Percentiles rank a stretch among this genome's conserved stretches.
phyloP scores from a whole-genome alignment of 306 rosid genomes.

The Potentilla sterilis region DNA sequence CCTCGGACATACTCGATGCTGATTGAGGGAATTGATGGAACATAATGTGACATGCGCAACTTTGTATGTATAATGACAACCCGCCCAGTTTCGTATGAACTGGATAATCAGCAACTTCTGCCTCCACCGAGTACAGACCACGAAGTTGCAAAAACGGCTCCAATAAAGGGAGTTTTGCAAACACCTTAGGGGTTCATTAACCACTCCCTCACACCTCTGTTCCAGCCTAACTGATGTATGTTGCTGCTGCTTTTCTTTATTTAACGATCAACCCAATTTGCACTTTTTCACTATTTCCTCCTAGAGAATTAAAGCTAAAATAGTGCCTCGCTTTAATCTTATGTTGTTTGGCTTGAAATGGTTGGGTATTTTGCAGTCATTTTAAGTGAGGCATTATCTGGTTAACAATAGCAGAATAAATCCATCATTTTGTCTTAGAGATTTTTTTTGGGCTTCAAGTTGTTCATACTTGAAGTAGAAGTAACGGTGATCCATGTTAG shows the following conservation, averaged over 20 bases:
- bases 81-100: neutral
- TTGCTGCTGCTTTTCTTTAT: neutral
- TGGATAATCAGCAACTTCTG: neutral
- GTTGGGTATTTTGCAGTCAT: neutral
- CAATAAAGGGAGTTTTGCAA: neutral
- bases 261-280: neutral
- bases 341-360: neutral
- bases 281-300: neutral
- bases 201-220: neutral
- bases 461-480: neutral
- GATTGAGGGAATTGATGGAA: slow-evolving; percentile 38
- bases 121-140: neutral
- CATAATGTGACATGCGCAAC: neutral
- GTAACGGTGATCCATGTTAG: neutral
- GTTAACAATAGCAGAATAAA: neutral
- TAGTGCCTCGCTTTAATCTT: neutral
- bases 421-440: neutral
- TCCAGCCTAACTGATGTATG: neutral
- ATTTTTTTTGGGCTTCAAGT: neutral
- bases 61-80: neutral
- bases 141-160: neutral
- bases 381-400: neutral
- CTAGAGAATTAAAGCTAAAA: neutral
- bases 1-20: slow-evolving; percentile 40
- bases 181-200: neutral